phyloP scores from a whole-genome alignment of 1,139 yeast genomes.

The Debaryomyces nepalensis region DNA sequence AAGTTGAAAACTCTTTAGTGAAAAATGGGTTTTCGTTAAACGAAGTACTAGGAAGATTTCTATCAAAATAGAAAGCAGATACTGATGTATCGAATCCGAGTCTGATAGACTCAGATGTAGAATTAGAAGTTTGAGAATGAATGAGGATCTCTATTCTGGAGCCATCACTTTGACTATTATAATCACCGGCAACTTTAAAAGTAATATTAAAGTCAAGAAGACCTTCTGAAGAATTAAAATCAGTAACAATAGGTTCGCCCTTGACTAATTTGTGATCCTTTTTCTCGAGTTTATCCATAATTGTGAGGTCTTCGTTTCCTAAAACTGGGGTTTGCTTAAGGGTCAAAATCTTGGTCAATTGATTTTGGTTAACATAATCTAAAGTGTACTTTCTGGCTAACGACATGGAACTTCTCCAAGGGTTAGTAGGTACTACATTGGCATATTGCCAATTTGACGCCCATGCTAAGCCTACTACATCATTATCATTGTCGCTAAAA shows the following conservation, averaged over 20 bases:
- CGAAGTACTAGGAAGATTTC: slow-evolving; percentile 16
- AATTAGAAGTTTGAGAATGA: slow-evolving; percentile 14
- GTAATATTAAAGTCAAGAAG: slow-evolving; percentile 19
- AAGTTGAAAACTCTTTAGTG: slow-evolving; percentile 19
- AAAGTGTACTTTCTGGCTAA: slow-evolving; percentile 31
- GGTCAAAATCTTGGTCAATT: slow-evolving; percentile 21
- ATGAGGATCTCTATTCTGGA: slow-evolving; percentile 16
- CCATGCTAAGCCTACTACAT: slow-evolving; percentile 38
- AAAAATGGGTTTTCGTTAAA: slow-evolving; percentile 19
- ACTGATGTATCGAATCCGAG: slow-evolving; percentile 19
- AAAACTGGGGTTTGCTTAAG: slow-evolving; percentile 26
- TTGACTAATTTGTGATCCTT: slow-evolving; percentile 3
- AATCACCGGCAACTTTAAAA: slow-evolving; percentile 13
- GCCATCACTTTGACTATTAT: not conserved
- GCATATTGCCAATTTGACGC: slow-evolving; percentile 45
- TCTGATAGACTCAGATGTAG: slow-evolving; percentile 15
- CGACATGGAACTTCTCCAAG: slow-evolving; percentile 38
- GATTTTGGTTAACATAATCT: slow-evolving; percentile 19
- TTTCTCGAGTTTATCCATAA: not conserved
- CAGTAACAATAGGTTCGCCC: slow-evolving; percentile 12
- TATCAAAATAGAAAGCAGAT: slow-evolving; percentile 19
- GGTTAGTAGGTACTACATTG: slow-evolving; percentile 31
- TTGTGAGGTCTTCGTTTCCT: not conserved
- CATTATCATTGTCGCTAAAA: slow-evolving; percentile 25
- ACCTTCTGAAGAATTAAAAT: slow-evolving; percentile 14